phyloP scores from a whole-genome alignment of 2,329 filamentous ascomycete genomes.

The Pseudocercospora eumusae region DNA sequence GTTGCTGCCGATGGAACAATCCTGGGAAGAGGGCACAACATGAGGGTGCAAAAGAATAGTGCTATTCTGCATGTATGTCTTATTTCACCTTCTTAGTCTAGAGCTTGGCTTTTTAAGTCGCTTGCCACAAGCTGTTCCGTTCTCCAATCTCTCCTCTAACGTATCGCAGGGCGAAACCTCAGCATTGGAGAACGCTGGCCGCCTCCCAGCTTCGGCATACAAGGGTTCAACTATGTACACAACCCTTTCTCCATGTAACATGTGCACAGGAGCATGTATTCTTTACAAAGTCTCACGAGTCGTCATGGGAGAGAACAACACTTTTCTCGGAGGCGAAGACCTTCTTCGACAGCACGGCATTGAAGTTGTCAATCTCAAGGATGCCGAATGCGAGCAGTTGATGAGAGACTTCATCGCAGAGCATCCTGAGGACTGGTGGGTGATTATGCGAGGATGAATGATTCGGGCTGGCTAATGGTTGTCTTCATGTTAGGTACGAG shows the following conservation, averaged over 20 bases:
- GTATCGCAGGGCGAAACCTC: constrained; percentile 69
- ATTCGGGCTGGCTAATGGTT: constrained; percentile 24
- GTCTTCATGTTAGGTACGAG: constrained; percentile 38
- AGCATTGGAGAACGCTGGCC: constrained; percentile 71
- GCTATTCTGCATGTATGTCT: constrained; percentile 66
- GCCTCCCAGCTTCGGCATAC: constrained; percentile 69
- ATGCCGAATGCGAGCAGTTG: constrained; percentile 64
- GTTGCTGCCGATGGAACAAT: constrained; percentile 70
- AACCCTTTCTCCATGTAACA: constrained; percentile 75
- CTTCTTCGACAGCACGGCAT: constrained; percentile 68
- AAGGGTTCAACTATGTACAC: constrained; percentile 79
- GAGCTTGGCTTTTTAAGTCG: neutral
- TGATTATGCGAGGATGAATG: constrained; percentile 27
- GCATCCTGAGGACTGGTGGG: constrained; percentile 66
- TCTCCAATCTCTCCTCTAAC: constrained; percentile 3
- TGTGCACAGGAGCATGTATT: constrained; percentile 78
- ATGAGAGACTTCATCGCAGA: constrained; percentile 73
- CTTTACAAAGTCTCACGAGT: constrained; percentile 73
- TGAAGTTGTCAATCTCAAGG: constrained; percentile 71
- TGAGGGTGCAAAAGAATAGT: constrained; percentile 70
- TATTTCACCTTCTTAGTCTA: constrained; percentile 3
- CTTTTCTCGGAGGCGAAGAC: constrained; percentile 71
- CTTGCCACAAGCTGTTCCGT: neutral
- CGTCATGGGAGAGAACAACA: constrained; percentile 76
- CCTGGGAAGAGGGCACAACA: constrained; percentile 71